A percentile compares a stretch with the other conserved stretches of the same genome.
These are phyloP conservation scores for Erysimum pusillum DNA, from an alignment of 441 rosid species.

Conservation along the genomic window DNA sequence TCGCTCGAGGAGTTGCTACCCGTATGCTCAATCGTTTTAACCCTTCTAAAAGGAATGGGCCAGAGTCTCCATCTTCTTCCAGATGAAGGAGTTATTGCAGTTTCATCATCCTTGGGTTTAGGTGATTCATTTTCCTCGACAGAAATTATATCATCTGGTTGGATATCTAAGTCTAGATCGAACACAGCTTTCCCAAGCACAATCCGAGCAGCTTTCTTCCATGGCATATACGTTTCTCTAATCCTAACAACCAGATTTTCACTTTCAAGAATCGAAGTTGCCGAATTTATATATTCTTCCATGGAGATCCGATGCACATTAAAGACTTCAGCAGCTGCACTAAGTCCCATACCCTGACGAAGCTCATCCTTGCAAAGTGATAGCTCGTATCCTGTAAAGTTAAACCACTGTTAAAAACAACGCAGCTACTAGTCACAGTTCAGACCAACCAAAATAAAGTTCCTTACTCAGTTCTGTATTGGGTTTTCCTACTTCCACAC, in stretches of 20 bases:
- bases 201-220: slow-evolving; percentile 84
- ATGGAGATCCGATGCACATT: slow-evolving; percentile 61
- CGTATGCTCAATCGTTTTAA: slow-evolving; percentile 74
- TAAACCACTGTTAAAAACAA: slow-evolving; percentile 35
- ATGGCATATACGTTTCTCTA: slow-evolving; percentile 63
- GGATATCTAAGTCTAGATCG: slow-evolving; percentile 68
- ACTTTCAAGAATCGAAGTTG: slow-evolving; percentile 64
- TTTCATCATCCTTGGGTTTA: slow-evolving; percentile 54
- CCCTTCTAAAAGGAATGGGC: slow-evolving; percentile 85
- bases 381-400: slow-evolving; percentile 73
- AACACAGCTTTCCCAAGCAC: slow-evolving; percentile 75
- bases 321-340: slow-evolving; percentile 76
- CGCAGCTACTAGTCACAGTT: slow-evolving; percentile 34
- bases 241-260: slow-evolving; percentile 70
- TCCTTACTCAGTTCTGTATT: slow-evolving; percentile 54
- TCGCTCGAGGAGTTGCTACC: slow-evolving; percentile 73
- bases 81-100: slow-evolving; percentile 57
- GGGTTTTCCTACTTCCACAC: slow-evolving; percentile 40
- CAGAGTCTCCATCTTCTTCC: slow-evolving; percentile 85
- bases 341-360: slow-evolving; percentile 70
- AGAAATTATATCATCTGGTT: slow-evolving; percentile 66
- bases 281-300: slow-evolving; percentile 66
- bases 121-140: slow-evolving; percentile 60
- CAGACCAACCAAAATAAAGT: slow-evolving; percentile 20
- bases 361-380: slow-evolving; percentile 87